phyloP scores from a whole-genome alignment of 2,329 filamentous ascomycete species.

The Fusarium dlaminii region DNA sequence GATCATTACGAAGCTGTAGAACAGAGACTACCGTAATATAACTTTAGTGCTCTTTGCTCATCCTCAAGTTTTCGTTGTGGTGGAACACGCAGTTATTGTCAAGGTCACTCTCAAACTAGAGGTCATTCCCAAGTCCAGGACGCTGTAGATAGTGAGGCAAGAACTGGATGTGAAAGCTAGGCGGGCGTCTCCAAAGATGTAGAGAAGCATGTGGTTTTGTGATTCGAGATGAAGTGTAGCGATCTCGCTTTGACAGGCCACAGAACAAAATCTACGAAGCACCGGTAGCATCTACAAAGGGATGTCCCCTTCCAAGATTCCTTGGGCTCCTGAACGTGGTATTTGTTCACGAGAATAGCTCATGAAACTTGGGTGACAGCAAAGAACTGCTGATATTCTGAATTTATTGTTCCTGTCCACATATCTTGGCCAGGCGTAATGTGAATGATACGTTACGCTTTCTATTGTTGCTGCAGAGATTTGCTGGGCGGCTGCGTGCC shows the following conservation, averaged over 20 bases:
- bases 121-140: not conserved
- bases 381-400: not conserved
- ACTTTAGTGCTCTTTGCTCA: not conserved
- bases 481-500: not conserved
- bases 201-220: not conserved
- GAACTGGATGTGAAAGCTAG: not conserved
- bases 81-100: no score
- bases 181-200: no score
- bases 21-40: not conserved
- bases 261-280: no score
- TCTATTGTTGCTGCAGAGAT: not conserved
- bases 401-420: not conserved
- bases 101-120: not conserved
- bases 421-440: not conserved
- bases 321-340: not conserved
- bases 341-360: not conserved
- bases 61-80: not conserved
- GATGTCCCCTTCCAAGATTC: not conserved
- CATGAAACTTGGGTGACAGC: not conserved
- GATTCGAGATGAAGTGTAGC: not conserved
- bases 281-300: not conserved
- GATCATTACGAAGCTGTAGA: not conserved
- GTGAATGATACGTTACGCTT: not conserved
- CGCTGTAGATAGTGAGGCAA: fast-evolving
- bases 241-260: not conserved